These are phyloP conservation scores for Urtica urens DNA, from an alignment of 306 rosid species.

Conservation along the genomic window DNA sequence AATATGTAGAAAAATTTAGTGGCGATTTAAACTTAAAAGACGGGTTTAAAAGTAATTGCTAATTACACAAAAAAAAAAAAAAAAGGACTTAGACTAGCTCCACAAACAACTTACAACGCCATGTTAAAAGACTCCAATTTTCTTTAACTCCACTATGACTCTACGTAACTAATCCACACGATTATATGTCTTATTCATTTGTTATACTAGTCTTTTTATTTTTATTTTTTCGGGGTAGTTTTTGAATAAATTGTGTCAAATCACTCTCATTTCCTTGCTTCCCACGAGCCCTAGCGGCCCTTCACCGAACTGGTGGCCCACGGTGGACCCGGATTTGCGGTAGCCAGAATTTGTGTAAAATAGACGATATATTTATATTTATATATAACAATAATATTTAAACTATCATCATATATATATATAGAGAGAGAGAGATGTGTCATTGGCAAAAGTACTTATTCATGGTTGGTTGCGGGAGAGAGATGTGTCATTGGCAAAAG, in stretches of 20 bases:
- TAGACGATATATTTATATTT: background rate
- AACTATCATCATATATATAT: no score
- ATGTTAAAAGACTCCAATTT: constrained; percentile 19
- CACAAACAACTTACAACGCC: constrained; percentile 16
- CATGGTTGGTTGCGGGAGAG: constrained; percentile 16
- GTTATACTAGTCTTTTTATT: constrained; percentile 15
- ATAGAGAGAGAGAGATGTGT: background rate
- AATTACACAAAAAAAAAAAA: no score
- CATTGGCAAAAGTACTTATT: constrained; percentile 20
- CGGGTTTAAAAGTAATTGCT: no score
- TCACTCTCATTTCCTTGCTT: constrained; percentile 11
- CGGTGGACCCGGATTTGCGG: background rate
- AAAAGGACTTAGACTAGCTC: no score
- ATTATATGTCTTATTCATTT: constrained; percentile 2
- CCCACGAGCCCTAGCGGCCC: constrained; percentile 18
- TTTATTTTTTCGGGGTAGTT: background rate
- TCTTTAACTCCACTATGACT: constrained; percentile 14
- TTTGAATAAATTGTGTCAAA: background rate
- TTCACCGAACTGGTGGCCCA: constrained; percentile 12
- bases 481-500: background rate
- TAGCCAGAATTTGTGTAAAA: background rate
- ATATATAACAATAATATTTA: background rate
- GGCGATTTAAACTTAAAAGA: no score
- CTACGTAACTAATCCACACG: constrained; percentile 1
- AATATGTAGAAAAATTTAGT: no score